Evolutionary conservation across 2,329 filamentous ascomycete genomes (phyloP).

Genomic region (Colletotrichum liriopes): DNA sequence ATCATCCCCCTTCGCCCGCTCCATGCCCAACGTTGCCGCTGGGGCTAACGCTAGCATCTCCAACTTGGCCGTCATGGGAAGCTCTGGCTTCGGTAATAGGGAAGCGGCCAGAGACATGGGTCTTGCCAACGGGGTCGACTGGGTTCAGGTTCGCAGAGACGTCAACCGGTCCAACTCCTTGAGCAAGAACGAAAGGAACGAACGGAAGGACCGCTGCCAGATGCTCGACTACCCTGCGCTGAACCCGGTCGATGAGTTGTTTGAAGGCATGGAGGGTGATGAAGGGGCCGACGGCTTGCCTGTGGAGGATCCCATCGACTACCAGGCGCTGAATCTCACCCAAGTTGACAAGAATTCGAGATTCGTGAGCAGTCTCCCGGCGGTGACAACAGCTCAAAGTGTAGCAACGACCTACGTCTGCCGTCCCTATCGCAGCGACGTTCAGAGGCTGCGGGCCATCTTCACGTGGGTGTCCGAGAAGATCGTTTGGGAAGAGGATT

Average conservation of each 20-base stretch:
- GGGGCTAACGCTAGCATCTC: constrained; percentile 63
- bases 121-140: constrained; percentile 77
- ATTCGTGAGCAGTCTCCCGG: constrained; percentile 87
- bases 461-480: constrained; percentile 99
- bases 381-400: constrained; percentile 84
- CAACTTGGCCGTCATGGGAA: constrained; percentile 52
- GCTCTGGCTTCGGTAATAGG: constrained; percentile 53
- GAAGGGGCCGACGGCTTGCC: constrained; percentile 89
- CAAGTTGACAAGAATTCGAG: constrained; percentile 97
- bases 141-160: constrained; percentile 97
- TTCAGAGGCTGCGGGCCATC: constrained; percentile 92
- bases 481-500: constrained; percentile 95
- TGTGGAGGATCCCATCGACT: constrained; percentile 87
- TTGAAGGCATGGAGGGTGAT: constrained; percentile 88
- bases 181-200: constrained; percentile 87
- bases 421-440: constrained; percentile 92
- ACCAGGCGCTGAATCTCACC: constrained; percentile 82
- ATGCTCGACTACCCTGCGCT: constrained; percentile 94
- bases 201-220: constrained; percentile 90
- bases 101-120: constrained; percentile 81
- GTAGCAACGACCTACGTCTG: constrained; percentile 94
- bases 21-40: constrained; percentile 56
- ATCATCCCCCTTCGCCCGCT: constrained; percentile 60
- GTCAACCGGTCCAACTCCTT: constrained; percentile 96
- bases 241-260: constrained; percentile 90